Evolutionary conservation across 208 protist genomes (phyloP).

Genomic region (Wallacemonas sp.): DNA sequence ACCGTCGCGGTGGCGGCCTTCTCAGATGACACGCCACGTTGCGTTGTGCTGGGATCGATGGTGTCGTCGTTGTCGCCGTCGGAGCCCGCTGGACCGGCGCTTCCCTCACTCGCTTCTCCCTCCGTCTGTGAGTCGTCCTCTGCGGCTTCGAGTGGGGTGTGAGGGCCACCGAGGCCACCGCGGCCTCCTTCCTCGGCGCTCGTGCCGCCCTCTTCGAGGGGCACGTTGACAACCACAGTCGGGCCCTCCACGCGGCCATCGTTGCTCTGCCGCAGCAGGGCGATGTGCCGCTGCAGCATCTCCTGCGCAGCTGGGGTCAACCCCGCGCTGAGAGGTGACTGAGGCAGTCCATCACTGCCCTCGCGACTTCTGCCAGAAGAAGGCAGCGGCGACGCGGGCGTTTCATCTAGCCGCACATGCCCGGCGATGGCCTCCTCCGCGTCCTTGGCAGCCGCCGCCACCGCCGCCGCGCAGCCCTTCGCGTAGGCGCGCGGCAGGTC

Average conservation of each 20-base stretch:
- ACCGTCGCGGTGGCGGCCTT: background rate
- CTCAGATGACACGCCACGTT: no score
- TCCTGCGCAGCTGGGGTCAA: constrained; percentile 21
- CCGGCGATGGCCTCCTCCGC: background rate
- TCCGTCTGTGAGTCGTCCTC: background rate
- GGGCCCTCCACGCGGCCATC: constrained; percentile 63
- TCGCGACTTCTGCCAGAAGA: no score
- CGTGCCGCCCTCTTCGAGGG: constrained; percentile 58
- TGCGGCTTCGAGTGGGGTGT: background rate
- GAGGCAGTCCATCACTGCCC: no score
- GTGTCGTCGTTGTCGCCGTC: background rate
- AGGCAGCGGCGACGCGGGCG: no score
- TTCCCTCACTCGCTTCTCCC: background rate
- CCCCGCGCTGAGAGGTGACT: background rate
- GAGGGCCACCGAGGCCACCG: background rate
- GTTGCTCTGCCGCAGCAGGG: constrained; percentile 51
- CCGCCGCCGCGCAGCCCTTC: background rate
- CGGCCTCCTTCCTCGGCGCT: background rate
- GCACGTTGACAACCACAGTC: constrained; percentile 40
- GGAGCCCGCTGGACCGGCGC: background rate
- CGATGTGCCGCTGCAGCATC: constrained; percentile 49
- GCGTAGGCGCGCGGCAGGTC: constrained; percentile 64
- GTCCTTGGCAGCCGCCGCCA: background rate
- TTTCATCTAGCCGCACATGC: background rate
- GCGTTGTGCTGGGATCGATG: no score